These are phyloP conservation scores for Metschnikowia peoriensis DNA, from an alignment of 805 yeast genomes.

Conservation along the genomic window DNA sequence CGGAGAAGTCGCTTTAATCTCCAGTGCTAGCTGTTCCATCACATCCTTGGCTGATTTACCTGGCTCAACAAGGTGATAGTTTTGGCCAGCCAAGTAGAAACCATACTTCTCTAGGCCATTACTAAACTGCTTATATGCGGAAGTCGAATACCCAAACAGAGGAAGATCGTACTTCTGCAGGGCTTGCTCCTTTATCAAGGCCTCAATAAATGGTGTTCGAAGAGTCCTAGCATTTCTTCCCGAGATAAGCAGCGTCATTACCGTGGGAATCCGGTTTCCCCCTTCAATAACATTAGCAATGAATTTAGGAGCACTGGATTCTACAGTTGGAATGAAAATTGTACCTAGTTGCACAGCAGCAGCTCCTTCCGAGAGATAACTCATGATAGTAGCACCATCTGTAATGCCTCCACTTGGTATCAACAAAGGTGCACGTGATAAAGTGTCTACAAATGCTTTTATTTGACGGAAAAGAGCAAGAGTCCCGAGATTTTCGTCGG, in stretches of 20 bases:
- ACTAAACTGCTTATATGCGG: slow-evolving; percentile 29
- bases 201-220: slow-evolving; percentile 32
- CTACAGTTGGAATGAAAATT: slow-evolving; percentile 41
- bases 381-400: slow-evolving; percentile 28
- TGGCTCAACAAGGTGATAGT: slow-evolving; percentile 24
- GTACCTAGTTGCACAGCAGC: slow-evolving; percentile 59
- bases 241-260: slow-evolving; percentile 35
- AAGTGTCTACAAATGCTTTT: slow-evolving; percentile 1
- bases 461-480: slow-evolving; percentile 25
- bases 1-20: background rate
- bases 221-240: slow-evolving; percentile 41
- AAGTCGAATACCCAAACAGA: slow-evolving; percentile 33
- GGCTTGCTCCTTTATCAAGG: slow-evolving; percentile 15
- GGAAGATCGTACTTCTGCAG: slow-evolving; percentile 23
- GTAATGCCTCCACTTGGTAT: slow-evolving; percentile 58
- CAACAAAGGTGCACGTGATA: slow-evolving; percentile 24
- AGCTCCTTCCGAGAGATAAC: slow-evolving; percentile 42
- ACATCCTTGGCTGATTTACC: slow-evolving; percentile 22
- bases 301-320: slow-evolving; percentile 22
- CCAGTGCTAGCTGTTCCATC: slow-evolving; percentile 21
- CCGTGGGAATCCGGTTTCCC: slow-evolving; percentile 18
- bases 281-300: slow-evolving; percentile 15
- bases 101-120: slow-evolving; percentile 19
- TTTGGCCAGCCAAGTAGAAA: slow-evolving; percentile 37
- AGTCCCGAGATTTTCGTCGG: slow-evolving; percentile 39